Evolutionary conservation across 108 stramenopile species (phyloP).

Genomic region (Cyclostephanos invisitatus): DNA sequence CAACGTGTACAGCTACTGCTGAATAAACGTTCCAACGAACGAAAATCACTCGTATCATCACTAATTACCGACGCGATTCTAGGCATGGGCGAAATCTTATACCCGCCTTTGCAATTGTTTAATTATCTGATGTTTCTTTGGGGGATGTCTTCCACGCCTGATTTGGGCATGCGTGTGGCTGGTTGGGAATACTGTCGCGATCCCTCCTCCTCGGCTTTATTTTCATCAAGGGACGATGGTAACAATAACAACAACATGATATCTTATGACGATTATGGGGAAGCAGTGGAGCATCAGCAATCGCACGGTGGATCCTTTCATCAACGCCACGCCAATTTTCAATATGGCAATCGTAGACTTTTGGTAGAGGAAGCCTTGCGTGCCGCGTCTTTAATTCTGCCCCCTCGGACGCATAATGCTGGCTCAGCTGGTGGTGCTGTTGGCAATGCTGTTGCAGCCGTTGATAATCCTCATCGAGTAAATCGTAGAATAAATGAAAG

Average conservation of each 20-base stretch:
- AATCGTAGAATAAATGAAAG: not conserved
- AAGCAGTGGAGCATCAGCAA: not conserved
- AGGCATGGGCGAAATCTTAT: slow-evolving; percentile 38
- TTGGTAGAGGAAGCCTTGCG: slow-evolving; percentile 44
- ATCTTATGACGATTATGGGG: not conserved
- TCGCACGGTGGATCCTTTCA: not conserved
- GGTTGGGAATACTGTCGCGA: slow-evolving; percentile 47
- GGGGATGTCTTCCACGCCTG: slow-evolving; percentile 33
- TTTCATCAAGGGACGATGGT: not conserved
- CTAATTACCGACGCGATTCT: slow-evolving; percentile 28
- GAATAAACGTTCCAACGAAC: slow-evolving; percentile 22
- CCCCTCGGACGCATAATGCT: slow-evolving; percentile 19
- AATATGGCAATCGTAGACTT: slow-evolving; percentile 49
- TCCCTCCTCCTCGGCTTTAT: slow-evolving; percentile 1
- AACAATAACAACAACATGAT: not conserved
- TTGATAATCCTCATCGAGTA: not conserved
- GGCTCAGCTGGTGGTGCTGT: slow-evolving; percentile 1
- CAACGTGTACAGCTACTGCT: slow-evolving; percentile 1
- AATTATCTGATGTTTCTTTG: slow-evolving; percentile 44
- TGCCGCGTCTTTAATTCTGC: slow-evolving; percentile 33
- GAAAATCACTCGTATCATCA: slow-evolving; percentile 21
- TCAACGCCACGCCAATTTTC: slow-evolving; percentile 52
- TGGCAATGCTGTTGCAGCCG: not conserved
- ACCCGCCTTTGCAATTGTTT: slow-evolving; percentile 44
- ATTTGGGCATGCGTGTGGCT: slow-evolving; percentile 37